Base-by-base conservation (phyloP, 2,329 filamentous ascomycete species). In the Phialophora chinensis region DNA sequence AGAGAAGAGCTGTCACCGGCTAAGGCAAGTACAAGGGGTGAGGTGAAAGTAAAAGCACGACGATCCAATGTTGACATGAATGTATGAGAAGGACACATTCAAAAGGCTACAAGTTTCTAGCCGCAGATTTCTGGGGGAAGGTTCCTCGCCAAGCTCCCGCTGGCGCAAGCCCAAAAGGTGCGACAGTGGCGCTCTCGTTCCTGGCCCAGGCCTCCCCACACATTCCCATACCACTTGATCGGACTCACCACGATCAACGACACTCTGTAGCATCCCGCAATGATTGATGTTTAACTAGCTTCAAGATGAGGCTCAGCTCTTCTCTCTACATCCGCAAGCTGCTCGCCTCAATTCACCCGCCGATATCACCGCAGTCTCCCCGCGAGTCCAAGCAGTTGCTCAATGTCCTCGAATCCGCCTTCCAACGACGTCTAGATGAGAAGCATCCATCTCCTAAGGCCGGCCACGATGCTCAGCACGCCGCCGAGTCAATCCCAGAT, bases 321-420 rank as follows among this genome's bases (percentile, higher is more conserved):
- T 77, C 80, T 44, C 78, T 82, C 50, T 76, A 78, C 50, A 80
- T 85, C 68, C 83, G 80, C 63, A 77, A 82, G 25, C 80, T 87
- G 74, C 77, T 81, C 11, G 80, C 82, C 29, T 87, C 84, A 74
- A 81, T 90, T 49, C 82, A 84, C 70, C 79, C 78, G 50, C 81
- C 80, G 56, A 76, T 80, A 33, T 79, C 87, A 27, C 71, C 71
- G 4, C 79, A 88, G 17, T 86, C 82, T 29, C 79, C 82, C 4
- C 82, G 82, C 65, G 86, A 90, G 72, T 87, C 85, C 17, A 80
- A 86, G 68, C 83, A 86, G 71, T 79, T 90, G 7, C 82, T 90
- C 49, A 82, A 80, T 61, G 80, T 87, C 23, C 82, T 90, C 69
- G 89, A 86, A 25, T 83, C 81, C 49, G 89, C 87, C 12, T 90